These are phyloP conservation scores for Arxiozyma heterogenica DNA, from an alignment of 1,139 yeast species.

Conservation along the genomic window DNA sequence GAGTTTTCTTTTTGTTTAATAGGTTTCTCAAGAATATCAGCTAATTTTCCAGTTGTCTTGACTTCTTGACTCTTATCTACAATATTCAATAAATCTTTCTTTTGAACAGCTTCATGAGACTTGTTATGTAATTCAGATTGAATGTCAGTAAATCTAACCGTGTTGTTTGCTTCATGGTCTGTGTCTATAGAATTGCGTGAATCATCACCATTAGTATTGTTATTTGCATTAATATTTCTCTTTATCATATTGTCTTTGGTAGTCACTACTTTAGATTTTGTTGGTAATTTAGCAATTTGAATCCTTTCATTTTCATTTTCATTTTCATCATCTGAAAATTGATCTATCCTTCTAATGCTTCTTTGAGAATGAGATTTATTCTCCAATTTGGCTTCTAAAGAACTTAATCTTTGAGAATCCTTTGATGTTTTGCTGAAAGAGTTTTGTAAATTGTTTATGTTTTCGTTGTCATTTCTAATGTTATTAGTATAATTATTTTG, in stretches of 20 bases:
- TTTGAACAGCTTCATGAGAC: slow-evolving; percentile 4
- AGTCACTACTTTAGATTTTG: neutral
- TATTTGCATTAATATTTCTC: neutral
- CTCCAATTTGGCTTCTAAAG: slow-evolving; percentile 18
- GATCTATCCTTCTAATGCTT: slow-evolving; percentile 8
- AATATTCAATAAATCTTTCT: slow-evolving; percentile 6
- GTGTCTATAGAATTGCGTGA: neutral
- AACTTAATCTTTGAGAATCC: slow-evolving; percentile 13
- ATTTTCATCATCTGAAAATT: slow-evolving; percentile 11
- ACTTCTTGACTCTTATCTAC: neutral
- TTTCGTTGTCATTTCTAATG: neutral
- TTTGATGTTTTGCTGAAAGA: neutral
- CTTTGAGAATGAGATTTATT: slow-evolving; percentile 8
- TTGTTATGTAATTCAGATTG: neutral
- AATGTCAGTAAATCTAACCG: slow-evolving; percentile 6
- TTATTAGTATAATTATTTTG: neutral
- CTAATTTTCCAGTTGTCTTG: neutral
- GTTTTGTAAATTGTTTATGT: neutral
- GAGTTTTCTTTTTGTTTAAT: neutral
- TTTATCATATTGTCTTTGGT: neutral
- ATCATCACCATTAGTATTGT: neutral
- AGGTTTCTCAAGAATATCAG: neutral
- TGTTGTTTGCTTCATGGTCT: slow-evolving; percentile 5
- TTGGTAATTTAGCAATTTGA: neutral
- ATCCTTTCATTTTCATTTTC: neutral